Percentiles rank a stretch among this genome's conserved stretches.
Conservation (phyloP, 805 yeast species). For the Pichia phayaonensis region DNA sequence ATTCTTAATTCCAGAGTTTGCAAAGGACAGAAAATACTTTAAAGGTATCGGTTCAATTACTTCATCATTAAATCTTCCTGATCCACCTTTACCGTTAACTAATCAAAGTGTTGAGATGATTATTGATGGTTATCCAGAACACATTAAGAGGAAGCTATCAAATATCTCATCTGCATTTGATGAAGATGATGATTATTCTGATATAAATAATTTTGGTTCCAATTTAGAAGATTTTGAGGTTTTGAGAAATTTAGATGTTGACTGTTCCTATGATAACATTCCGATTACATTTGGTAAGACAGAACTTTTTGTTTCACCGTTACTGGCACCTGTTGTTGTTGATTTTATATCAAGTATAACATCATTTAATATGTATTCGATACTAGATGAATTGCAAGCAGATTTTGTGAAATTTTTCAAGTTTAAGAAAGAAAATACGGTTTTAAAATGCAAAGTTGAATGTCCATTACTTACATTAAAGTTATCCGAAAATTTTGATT, state of each 20-base stretch:
- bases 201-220: constrained; percentile 4
- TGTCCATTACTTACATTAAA: constrained; percentile 35
- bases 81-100: constrained; percentile 52
- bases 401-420: constrained; percentile 29
- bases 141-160: constrained; percentile 14
- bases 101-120: constrained; percentile 39
- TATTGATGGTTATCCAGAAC: constrained; percentile 28
- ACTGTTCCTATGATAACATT: constrained; percentile 45
- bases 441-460: constrained; percentile 32
- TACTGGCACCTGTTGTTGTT: constrained; percentile 12
- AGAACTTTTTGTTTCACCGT: constrained; percentile 40
- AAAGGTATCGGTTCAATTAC: constrained; percentile 43
- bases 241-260: constrained; percentile 27
- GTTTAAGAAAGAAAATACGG: constrained; percentile 2
- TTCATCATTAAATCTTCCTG: constrained; percentile 59
- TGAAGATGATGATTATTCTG: constrained; percentile 4
- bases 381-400: constrained; percentile 60
- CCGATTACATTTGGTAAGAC: constrained; percentile 48
- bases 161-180: not conserved
- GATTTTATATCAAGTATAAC: constrained; percentile 33
- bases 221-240: constrained; percentile 9
- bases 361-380: constrained; percentile 35
- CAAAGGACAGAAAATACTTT: constrained; percentile 41
- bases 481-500: constrained; percentile 9
- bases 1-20: constrained; percentile 51